Evolutionary conservation across 768 basidiomycete species (phyloP), one percentile per base, ranked within the genome.

Genomic region (Erythrobasidium yunnanense): DNA sequence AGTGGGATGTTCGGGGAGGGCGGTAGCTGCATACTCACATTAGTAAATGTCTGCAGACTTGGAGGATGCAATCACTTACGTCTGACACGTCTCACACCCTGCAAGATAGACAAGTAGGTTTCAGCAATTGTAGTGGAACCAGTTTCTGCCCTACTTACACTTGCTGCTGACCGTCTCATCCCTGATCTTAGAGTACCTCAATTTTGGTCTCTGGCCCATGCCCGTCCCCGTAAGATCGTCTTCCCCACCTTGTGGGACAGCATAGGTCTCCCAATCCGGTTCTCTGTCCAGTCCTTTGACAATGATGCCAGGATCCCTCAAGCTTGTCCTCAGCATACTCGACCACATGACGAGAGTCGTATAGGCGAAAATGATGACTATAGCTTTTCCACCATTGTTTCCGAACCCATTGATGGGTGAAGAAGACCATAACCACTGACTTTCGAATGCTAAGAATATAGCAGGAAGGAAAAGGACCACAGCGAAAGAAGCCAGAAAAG

Each of bases 1-100:
- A 99, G 76, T 99, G 93, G 73, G 88, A 93, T 20, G 90, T 87
- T 69, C 93, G 80, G 2, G 93, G 93, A 5, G 93, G 90, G 20
- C 93, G 84, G 74, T 96, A 99, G 11, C 62, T 65, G 49, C 13
- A 8, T 32, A 6, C 22, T 18, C 11, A 23, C 15, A 22, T 13
- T 34, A 22, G 27, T n/a, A 25, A 30, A n/a, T 50, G 51, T 46
- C 5, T 8, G 35, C n/a, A n/a, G 38, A 22, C 50, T 22, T 45
- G 15, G n/a, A n/a, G n/a, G n/a, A 22, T 4, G 30, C 20, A 11
- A 8, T 5, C n/a, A 23, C 49, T 52, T 20, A 68, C 1, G 83
- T 90, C 71, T 83, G 83, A 77, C 93, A 99, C 13, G 91, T 96
- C 32, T 85, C 82, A 74, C 93, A 99, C 90, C 92, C 72, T 68